Conservation (phyloP, 805 yeast species). For the Ogataea pilisensis region DNA sequence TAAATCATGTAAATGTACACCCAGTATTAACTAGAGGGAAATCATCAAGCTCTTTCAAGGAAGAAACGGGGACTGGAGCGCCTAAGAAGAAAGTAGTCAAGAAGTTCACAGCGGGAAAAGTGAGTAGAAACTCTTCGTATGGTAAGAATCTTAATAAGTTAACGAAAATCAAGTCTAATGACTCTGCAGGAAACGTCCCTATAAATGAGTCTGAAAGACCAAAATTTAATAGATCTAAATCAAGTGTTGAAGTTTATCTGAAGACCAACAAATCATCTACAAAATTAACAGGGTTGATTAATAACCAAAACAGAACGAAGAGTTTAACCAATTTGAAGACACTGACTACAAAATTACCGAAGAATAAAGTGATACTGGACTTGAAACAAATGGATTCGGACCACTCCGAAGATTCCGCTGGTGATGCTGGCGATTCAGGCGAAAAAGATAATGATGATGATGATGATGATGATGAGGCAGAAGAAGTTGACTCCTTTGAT, state of each 20-base stretch:
- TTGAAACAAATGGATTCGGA: conserved; percentile 24
- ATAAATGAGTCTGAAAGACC: conserved; percentile 21
- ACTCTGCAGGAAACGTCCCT: conserved; percentile 10
- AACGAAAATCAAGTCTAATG: conserved; percentile 29
- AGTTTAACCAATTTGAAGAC: conserved; percentile 27
- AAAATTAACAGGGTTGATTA: conserved; percentile 11
- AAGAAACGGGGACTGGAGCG: conserved; percentile 10
- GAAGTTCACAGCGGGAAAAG: conserved; percentile 32
- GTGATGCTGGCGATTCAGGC: too few species aligned
- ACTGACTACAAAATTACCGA: conserved; percentile 16
- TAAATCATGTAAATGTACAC: conserved; percentile 8
- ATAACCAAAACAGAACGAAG: conserved; percentile 14
- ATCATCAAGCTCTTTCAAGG: conserved; percentile 26
- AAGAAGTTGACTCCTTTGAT: conserved; percentile 40
- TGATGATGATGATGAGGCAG: conserved; percentile 31
- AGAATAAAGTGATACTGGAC: conserved; percentile 21
- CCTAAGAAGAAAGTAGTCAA: conserved; percentile 26
- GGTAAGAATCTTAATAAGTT: conserved; percentile 32
- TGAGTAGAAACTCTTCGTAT: conserved; percentile 32
- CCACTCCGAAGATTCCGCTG: conserved; percentile 15
- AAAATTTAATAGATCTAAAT: conserved; percentile 20
- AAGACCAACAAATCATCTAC: conserved; percentile 14
- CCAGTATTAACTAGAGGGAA: conserved; percentile 20
- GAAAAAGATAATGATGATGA: too few species aligned
- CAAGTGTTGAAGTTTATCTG: conserved; percentile 23